Evolutionary conservation across 2,329 filamentous ascomycete species (phyloP).

Genomic region (Pseudopyricularia cyperi): DNA sequence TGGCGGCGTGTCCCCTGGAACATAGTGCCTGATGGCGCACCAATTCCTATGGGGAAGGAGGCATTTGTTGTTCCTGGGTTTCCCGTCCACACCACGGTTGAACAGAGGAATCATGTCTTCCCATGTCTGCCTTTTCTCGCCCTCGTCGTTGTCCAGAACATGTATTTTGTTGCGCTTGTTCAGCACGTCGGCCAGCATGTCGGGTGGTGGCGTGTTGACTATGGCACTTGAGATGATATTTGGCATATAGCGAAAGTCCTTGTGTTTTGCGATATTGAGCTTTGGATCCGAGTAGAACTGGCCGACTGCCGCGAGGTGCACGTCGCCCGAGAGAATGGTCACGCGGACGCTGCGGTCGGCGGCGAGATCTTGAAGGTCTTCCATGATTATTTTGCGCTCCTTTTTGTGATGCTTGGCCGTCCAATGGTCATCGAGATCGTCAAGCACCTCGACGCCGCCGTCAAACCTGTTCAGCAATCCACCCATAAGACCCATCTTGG

Average conservation of each 20-base stretch:
- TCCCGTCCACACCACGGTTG: conserved; percentile 75
- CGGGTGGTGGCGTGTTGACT: conserved; percentile 79
- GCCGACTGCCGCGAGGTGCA: conserved; percentile 82
- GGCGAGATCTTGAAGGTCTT: conserved; percentile 85
- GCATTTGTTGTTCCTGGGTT: conserved; percentile 79
- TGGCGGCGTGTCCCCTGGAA: conserved; percentile 63
- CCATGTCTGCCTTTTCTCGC: conserved; percentile 51
- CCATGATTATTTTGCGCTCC: conserved; percentile 75
- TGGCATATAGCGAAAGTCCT: conserved; percentile 91
- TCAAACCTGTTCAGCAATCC: conserved; percentile 80
- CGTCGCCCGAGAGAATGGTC: conserved; percentile 86
- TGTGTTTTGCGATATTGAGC: conserved; percentile 66
- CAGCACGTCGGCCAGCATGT: conserved; percentile 77
- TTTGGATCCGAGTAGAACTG: conserved; percentile 93
- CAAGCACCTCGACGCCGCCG: conserved; percentile 79
- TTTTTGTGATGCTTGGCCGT: conserved; percentile 89
- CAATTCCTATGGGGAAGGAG: conserved; percentile 86
- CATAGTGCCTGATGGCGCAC: conserved; percentile 82
- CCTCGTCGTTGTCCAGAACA: conserved; percentile 38
- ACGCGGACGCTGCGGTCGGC: conserved; percentile 85
- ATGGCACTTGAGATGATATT: conserved; percentile 93
- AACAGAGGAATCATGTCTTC: conserved; percentile 97
- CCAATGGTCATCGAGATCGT: conserved; percentile 95
- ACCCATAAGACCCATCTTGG: conserved; percentile 68
- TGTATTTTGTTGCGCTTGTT: conserved; percentile 84